Base-by-base conservation (phyloP, 495 filamentous ascomycete genomes). In the Ascodesmis nigricans region DNA sequence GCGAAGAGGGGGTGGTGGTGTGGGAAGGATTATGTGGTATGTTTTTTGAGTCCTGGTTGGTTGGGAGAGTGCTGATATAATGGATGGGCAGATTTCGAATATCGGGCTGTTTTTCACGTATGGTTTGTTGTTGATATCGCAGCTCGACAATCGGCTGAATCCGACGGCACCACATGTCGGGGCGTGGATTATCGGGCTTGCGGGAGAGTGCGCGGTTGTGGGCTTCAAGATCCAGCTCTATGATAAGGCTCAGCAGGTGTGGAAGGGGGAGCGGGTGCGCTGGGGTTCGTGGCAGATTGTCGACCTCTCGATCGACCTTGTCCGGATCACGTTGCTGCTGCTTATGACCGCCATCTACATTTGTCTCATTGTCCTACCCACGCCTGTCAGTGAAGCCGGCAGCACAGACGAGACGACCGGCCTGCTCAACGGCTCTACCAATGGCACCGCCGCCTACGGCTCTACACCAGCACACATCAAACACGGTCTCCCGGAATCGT, bases 1-100 rank as follows among this genome's bases (percentile, higher is more conserved):
- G 42, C 63, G 10, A 56, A 63, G 35, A 60, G 63, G 32, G 59
- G 69, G 25, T 93, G 83, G 82, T 93, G 83, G 87, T 87, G 79
- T 50, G 79, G 78, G 18, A 69, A 91, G 55, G 61, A 76, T 19
- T 66, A 71, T 36, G 75, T 75, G 52, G 84, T 95, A 71, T 58
- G 77, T n/a, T n/a, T 65, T 13, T 35, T 20, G 22, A 31, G 7
- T 31, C 29, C 29, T 2, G 8, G 7, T 13, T 13, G 24, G 14
- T n/a, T 27, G 24, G 10, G 24, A 27, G 1, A n/a, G 24, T 27
- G 24, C 24, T 27, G 14, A n/a, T 13, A 13, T 27, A 13, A 27
- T 27, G 4, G 24, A 9, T 27, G 6, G 29, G 20, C 20, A 52
- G 49, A 51, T 52, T 26, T 52, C 48, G 13, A 52, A 41, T 6